phyloP scores from a whole-genome alignment of 2,329 filamentous ascomycete genomes.

The Didymosphaeria variabile region DNA sequence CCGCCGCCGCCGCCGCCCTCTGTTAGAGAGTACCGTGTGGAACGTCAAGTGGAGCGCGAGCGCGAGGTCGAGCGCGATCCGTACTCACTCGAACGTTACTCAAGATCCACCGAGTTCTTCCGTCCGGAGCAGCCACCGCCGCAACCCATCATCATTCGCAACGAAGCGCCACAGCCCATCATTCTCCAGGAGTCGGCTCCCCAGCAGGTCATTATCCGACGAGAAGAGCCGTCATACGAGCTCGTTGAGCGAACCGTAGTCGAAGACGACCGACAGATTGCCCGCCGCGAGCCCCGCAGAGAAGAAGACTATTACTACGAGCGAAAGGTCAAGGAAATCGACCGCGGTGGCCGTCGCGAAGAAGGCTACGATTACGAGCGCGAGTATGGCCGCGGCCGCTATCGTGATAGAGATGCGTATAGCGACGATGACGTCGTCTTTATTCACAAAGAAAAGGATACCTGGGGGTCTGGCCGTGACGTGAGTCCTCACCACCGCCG shows the following conservation, averaged over 20 bases:
- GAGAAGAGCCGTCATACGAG: constrained; percentile 67
- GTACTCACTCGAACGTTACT: constrained; percentile 61
- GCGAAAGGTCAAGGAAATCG: constrained; percentile 58
- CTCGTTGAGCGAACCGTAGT: constrained; percentile 67
- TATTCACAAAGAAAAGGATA: constrained; percentile 62
- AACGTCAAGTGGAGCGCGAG: constrained; percentile 47
- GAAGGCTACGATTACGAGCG: constrained; percentile 48
- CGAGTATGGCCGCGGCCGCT: constrained; percentile 48
- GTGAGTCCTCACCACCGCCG: constrained; percentile 61
- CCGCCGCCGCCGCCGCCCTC: constrained; percentile 54
- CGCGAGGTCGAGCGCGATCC: constrained; percentile 36
- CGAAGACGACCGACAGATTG: constrained; percentile 57
- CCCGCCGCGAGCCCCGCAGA: constrained; percentile 54
- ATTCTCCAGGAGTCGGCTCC: constrained; percentile 63
- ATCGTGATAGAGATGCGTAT: constrained; percentile 58
- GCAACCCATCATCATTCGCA: constrained; percentile 60
- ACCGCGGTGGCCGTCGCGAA: constrained; percentile 56
- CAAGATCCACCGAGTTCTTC: constrained; percentile 62
- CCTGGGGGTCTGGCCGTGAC: constrained; percentile 43
- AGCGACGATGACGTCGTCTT: constrained; percentile 71
- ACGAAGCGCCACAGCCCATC: constrained; percentile 61
- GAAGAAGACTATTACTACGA: constrained; percentile 68
- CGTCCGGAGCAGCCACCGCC: constrained; percentile 52
- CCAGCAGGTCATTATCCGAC: constrained; percentile 58
- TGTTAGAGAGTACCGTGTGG: constrained; percentile 44